These are phyloP conservation scores for Solanum virginianum DNA, from an alignment of 257 asterid species.

Conservation along the genomic window DNA sequence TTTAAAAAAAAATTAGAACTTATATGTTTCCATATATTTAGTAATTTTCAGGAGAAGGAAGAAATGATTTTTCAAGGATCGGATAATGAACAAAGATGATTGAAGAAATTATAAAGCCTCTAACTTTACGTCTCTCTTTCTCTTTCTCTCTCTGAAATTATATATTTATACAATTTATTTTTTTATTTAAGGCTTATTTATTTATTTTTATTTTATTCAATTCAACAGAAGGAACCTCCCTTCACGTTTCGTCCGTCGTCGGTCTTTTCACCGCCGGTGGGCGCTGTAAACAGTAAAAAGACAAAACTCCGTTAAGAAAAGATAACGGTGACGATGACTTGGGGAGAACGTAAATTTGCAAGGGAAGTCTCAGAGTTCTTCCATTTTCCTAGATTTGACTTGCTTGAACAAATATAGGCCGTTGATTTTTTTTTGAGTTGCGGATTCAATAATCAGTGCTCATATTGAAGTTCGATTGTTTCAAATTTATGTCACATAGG, in stretches of 20 bases:
- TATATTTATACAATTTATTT: neutral
- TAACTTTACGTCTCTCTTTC: constrained; percentile 35
- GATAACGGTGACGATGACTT: neutral
- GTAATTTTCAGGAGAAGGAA: neutral
- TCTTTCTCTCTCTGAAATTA: neutral
- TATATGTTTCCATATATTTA: neutral
- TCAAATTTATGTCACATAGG: no score
- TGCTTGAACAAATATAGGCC: neutral
- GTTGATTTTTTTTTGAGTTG: neutral
- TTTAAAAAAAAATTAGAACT: neutral
- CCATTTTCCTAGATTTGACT: neutral
- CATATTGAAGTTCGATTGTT: no score
- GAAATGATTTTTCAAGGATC: constrained; percentile 9
- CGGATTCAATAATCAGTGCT: no score
- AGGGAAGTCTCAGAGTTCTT: neutral
- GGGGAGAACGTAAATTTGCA: neutral
- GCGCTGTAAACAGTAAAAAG: neutral
- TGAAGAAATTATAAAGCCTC: constrained; percentile 8
- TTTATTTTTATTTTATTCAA: neutral
- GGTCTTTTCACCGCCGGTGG: neutral
- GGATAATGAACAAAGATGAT: constrained; percentile 38
- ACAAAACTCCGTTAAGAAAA: neutral
- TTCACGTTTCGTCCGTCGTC: constrained; percentile 1
- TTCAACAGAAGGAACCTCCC: neutral
- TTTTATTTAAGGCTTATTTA: neutral